A percentile compares a stretch with the other conserved stretches of the same genome.
Evolutionary conservation across 371 early-diverging fungal species (phyloP).

Genomic region (Apophysomyces ossiformis): DNA sequence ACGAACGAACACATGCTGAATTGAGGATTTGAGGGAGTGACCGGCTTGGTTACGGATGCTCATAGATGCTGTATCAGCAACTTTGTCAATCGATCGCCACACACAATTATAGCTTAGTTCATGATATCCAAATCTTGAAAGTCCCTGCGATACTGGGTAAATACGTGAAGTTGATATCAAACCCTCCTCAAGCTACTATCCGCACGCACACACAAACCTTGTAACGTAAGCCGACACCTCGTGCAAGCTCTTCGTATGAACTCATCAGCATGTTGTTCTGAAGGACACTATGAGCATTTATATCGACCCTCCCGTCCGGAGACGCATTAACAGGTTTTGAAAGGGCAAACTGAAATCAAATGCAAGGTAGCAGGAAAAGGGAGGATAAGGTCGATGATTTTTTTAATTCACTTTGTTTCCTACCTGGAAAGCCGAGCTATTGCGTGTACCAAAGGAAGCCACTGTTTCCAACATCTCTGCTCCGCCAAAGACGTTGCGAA

Average conservation of each 20-base stretch:
- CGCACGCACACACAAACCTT: constrained; percentile 20
- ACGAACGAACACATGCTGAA: constrained; percentile 67
- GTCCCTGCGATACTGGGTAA: constrained; percentile 27
- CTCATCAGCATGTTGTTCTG: constrained; percentile 46
- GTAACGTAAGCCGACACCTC: constrained; percentile 47
- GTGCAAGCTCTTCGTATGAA: constrained; percentile 50
- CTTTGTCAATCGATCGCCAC: constrained; percentile 81
- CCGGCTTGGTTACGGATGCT: constrained; percentile 90
- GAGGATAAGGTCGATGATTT: background rate
- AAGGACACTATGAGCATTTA: constrained; percentile 52
- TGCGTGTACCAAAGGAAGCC: constrained; percentile 74
- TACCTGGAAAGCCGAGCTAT: constrained; percentile 77
- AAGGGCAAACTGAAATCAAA: constrained; percentile 37
- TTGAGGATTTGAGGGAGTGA: constrained; percentile 83
- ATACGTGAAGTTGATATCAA: background rate
- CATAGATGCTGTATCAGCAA: constrained; percentile 77
- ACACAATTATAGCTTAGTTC: constrained; percentile 70
- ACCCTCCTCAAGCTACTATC: background rate
- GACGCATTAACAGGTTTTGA: constrained; percentile 52
- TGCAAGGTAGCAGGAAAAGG: background rate
- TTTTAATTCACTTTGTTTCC: background rate
- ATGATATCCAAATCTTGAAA: constrained; percentile 66
- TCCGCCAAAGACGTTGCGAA: constrained; percentile 84
- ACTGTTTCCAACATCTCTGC: constrained; percentile 78
- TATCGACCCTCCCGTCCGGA: constrained; percentile 46